A percentile compares a stretch with the other conserved stretches of the same genome.
Conservation (phyloP, 2,329 filamentous ascomycete species). For the Gnomoniopsis sp. region DNA sequence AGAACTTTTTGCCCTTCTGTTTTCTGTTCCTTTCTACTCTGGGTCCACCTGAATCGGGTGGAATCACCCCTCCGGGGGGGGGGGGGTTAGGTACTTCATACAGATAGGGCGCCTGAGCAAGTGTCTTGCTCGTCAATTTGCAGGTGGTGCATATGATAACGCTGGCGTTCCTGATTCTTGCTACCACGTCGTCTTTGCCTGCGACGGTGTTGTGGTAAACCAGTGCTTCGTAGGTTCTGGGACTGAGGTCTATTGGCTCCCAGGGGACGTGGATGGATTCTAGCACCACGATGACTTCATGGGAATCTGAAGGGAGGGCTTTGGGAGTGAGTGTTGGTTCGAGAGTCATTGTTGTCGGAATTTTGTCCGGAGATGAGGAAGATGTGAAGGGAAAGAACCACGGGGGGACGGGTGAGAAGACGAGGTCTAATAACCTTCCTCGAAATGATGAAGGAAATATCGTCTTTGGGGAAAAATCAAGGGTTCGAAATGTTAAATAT, state of each 20-base stretch:
- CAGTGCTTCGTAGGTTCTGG: slow-evolving; percentile 11
- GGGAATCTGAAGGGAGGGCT: slow-evolving; percentile 5
- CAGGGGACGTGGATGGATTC: slow-evolving; percentile 16
- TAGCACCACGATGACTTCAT: slow-evolving; percentile 17
- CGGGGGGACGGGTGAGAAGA: not conserved
- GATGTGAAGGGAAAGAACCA: not conserved
- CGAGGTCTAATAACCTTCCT: not conserved
- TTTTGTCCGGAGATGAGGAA: not conserved
- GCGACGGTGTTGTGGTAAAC: slow-evolving; percentile 13
- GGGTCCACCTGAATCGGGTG: no score
- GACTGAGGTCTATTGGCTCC: slow-evolving; percentile 5
- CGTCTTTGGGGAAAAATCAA: no score
- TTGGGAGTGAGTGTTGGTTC: slow-evolving; percentile 6
- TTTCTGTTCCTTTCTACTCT: no score
- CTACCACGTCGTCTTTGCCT: slow-evolving; percentile 10
- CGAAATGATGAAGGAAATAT: no score
- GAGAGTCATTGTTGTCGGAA: not conserved
- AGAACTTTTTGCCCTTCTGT: not conserved
- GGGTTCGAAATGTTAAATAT: no score
- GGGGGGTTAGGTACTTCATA: no score
- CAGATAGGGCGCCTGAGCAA: slow-evolving; percentile 22
- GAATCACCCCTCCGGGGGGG: no score
- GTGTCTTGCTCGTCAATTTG: slow-evolving; percentile 18
- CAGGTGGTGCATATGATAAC: slow-evolving; percentile 25
- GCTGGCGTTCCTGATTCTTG: slow-evolving; percentile 24